These are phyloP conservation scores for Hemileccinum impolitum DNA, from an alignment of 768 basidiomycete genomes.

Conservation along the genomic window DNA sequence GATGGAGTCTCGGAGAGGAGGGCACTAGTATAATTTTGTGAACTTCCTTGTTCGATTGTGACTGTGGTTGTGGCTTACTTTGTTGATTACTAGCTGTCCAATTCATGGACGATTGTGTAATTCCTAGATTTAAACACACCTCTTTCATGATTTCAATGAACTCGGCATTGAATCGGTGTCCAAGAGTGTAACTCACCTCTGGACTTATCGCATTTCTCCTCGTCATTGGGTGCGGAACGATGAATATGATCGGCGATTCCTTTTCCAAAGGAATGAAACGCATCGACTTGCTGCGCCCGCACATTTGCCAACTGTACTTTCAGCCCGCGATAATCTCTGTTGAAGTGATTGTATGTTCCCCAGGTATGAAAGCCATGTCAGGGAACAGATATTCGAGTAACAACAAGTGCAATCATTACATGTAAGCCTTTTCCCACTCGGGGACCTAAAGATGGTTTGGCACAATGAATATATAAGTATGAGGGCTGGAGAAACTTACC, in stretches of 20 bases:
- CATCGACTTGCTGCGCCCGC: conserved; percentile 32
- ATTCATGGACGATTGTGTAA: neutral
- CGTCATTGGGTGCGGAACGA: neutral
- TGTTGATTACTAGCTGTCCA: conserved; percentile 1
- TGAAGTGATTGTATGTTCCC: neutral
- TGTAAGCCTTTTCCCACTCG: conserved; percentile 47
- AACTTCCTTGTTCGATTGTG: neutral
- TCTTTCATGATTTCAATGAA: conserved; percentile 3
- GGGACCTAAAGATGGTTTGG: conserved; percentile 46
- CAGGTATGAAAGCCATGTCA: neutral
- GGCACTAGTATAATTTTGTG: conserved; percentile 5
- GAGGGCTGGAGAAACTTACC: conserved; percentile 33
- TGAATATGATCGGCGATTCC: neutral
- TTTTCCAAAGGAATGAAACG: conserved; percentile 9
- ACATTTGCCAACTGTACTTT: conserved; percentile 65
- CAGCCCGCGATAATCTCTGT: conserved; percentile 68
- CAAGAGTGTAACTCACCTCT: conserved; percentile 9
- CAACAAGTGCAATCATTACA: conserved; percentile 16
- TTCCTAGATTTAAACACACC: neutral
- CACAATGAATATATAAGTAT: neutral
- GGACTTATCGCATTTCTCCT: conserved; percentile 1
- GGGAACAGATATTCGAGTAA: neutral
- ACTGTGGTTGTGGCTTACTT: conserved; percentile 9
- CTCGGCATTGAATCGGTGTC: neutral
- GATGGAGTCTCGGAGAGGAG: conserved; percentile 6